Base-by-base conservation (phyloP, 164 flowering plant species). In the Vitis cinerea region DNA sequence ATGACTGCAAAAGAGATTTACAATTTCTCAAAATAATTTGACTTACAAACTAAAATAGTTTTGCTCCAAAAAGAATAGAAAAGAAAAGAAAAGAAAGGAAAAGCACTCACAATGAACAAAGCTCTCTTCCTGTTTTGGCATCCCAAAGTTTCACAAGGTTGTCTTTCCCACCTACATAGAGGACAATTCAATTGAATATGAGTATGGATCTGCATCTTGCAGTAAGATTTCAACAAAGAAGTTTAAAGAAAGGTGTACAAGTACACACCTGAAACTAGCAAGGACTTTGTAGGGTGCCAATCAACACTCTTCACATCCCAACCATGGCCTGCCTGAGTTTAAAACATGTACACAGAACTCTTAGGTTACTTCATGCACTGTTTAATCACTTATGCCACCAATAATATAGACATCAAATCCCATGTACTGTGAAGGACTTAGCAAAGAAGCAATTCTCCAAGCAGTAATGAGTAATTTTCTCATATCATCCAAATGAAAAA, bases 291-390 rank as follows among this genome's bases (percentile, higher is more conserved):
- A 71, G 99, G 99, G 73, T 96, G 99, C 99, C 99, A 96, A 67
- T 96, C 98, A 77, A 96, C 99, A 84, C 94, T 88, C 87, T 96
- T 96, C 67, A 92, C 98, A 87, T 96, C 99, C 99, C 99, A 93
- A 75, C 98, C 97, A 84, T 96, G 99, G 89, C 99, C 99, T 96
- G 99, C 85, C 92, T 91, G 93, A 88, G 97, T 89, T 89, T 80
- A 91, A 93, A 77, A 66, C 75, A 75, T 73, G 80, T 14, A 75
- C 29, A 64, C 31, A 75, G 71, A 60, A 77, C 64, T 78, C 87
- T 83, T 78, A 81, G 80, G 81, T 83, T 78, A 83, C 57, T 68
- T 63, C 80, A 73, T 64, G 71, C 65, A 74, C 50, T 44, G 16
- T 49, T 30, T 19, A 75, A 57, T 17, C 44, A 61, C 60, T 58